Conservation (phyloP, 2,329 filamentous ascomycete species). For the Huntiella moniliformis region DNA sequence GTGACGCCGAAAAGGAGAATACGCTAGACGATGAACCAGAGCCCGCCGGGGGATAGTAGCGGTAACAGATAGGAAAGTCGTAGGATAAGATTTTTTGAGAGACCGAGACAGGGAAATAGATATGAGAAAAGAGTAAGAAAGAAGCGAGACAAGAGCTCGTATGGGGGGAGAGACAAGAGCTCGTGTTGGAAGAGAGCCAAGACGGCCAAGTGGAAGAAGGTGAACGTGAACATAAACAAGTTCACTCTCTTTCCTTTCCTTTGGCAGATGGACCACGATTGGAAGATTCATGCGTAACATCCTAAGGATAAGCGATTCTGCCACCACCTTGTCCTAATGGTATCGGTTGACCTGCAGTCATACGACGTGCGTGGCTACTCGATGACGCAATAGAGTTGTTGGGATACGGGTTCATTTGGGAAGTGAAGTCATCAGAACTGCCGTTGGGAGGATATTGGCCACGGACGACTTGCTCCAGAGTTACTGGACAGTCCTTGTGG, state of each 20-base stretch:
- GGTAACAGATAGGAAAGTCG: no score
- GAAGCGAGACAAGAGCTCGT: not conserved
- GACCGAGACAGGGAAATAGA: not conserved
- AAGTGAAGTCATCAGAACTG: constrained; percentile 29
- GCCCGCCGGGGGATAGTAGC: no score
- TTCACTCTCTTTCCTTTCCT: no score
- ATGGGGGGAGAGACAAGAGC: not conserved
- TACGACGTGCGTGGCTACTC: constrained; percentile 4
- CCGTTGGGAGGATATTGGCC: constrained; percentile 34
- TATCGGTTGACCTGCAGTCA: constrained; percentile 9
- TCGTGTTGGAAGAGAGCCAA: not conserved
- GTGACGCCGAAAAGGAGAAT: no score
- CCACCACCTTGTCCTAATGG: constrained; percentile 5
- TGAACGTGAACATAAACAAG: not conserved
- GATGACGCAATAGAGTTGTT: not conserved
- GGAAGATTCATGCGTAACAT: no score
- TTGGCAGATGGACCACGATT: no score
- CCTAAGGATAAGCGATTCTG: no score
- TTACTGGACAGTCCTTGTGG: constrained; percentile 91
- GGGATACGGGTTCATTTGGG: constrained; percentile 37
- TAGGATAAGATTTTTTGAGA: no score
- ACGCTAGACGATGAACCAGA: no score
- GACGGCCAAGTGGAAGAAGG: not conserved
- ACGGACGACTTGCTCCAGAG: constrained; percentile 48
- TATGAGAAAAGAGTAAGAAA: constrained; percentile 2